Base-by-base conservation (phyloP, 371 early-diverging fungal genomes). In the Gilbertella persicaria region DNA sequence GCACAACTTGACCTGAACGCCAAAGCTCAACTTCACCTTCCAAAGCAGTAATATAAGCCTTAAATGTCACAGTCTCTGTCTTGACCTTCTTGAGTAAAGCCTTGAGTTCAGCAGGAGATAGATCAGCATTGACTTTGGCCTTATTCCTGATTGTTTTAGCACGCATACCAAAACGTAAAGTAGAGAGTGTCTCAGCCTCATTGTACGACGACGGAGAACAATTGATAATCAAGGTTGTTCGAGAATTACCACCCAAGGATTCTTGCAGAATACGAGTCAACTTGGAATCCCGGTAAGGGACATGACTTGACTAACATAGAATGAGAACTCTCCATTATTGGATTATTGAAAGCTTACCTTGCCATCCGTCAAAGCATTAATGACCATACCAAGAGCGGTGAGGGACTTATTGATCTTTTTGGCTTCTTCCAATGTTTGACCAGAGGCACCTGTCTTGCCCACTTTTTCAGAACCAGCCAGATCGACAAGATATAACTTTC, bases 401-500 rank as follows among this genome's bases (percentile, higher is more conserved):
- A 99, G 81, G 0, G 96, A 96, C 76, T 93, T 97, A 84, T 99
- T 99, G 75, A 99, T 99, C 75, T 95, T 96, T 70, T 97, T 97
- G 56, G 99, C 98, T 75, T 99, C 99, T 80, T 98, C 97, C 42
- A 99, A 74, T 6, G 98, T 94, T 67, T 96, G 95, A 16, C 99
- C 98, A 4, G 96, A 93, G 1, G 99, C 99, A 58, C 97, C 96
- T 14, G 99, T 99, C 73, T 97, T 94, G 37, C 94, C 92, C 52
- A 75, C 80, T 81, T 94, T 96, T 82, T 99, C 99, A 24, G 99
- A 98, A 64, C 99, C 99, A 28, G 99, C 99, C 66, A 99, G 73
- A 88, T 99, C 99, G 45, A 99, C 97, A 49, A 99, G 80, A 57
- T 88, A 93, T 36, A 99, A 79, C 54, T 91, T 91, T 35, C 95